Conservation (phyloP, 352 stramenopile species). For the Phytopythium oedochilum region DNA sequence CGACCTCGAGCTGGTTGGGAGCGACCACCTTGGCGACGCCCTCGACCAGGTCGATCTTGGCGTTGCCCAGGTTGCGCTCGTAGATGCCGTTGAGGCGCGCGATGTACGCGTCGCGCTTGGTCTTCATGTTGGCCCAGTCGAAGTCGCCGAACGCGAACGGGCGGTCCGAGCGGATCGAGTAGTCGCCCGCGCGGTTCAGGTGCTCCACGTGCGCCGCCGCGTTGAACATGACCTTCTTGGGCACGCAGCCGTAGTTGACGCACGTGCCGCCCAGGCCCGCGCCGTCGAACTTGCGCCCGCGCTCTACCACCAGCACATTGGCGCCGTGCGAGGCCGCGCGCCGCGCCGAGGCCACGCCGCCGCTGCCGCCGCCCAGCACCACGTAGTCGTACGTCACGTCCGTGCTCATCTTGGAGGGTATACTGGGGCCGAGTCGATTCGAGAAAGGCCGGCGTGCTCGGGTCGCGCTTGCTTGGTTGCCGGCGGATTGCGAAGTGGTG, state of each 20-base stretch:
- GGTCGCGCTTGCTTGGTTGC: neutral
- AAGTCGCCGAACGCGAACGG: conserved; percentile 70
- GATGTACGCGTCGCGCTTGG: conserved; percentile 94
- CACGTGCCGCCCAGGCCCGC: conserved; percentile 93
- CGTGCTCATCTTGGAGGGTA: conserved; percentile 28
- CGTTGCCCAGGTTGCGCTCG: conserved; percentile 88
- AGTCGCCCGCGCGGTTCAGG: conserved; percentile 54
- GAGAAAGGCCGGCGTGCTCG: neutral
- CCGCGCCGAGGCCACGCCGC: conserved; percentile 91
- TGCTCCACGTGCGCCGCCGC: conserved; percentile 79
- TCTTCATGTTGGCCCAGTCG: conserved; percentile 92
- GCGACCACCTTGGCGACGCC: conserved; percentile 88
- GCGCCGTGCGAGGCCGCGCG: conserved; percentile 91
- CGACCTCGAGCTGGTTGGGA: conserved; percentile 80
- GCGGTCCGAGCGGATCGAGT: conserved; percentile 49
- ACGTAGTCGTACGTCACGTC: conserved; percentile 85
- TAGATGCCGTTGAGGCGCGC: conserved; percentile 96
- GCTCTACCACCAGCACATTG: conserved; percentile 95
- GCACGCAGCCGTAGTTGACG: conserved; percentile 98
- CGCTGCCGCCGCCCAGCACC: conserved; percentile 88
- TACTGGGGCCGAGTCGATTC: neutral
- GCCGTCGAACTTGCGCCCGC: conserved; percentile 49
- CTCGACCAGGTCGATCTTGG: conserved; percentile 85
- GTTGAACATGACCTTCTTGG: conserved; percentile 99
- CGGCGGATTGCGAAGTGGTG: neutral